Percentiles rank a stretch among this genome's conserved stretches.
Conservation (phyloP, 495 filamentous ascomycete genomes). For the Penicillium argentinense region DNA sequence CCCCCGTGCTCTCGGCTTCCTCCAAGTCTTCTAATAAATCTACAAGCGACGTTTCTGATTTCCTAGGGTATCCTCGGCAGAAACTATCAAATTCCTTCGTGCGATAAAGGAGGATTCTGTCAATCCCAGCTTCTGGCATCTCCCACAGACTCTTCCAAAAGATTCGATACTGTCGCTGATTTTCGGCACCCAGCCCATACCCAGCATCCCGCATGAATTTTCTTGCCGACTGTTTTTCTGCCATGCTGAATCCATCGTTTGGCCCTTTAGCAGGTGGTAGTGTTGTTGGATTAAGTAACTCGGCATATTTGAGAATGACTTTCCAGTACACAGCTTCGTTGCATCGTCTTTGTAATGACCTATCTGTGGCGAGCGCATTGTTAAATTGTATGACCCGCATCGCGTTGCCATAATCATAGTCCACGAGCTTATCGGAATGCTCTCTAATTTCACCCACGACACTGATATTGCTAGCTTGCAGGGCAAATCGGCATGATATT, state of each 20-base stretch:
- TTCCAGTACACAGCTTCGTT: slow-evolving; percentile 19
- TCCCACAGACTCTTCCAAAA: slow-evolving; percentile 22
- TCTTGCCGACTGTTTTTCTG: slow-evolving; percentile 21
- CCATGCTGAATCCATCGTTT: slow-evolving; percentile 19
- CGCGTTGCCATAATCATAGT: slow-evolving; percentile 14
- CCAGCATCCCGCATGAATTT: slow-evolving; percentile 20
- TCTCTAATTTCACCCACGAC: too few species aligned
- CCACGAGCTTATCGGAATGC: slow-evolving; percentile 5
- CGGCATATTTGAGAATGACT: slow-evolving; percentile 21
- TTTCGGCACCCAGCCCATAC: slow-evolving; percentile 15
- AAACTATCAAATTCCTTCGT: slow-evolving; percentile 23
- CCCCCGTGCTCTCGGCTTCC: too few species aligned
- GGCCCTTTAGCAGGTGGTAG: slow-evolving; percentile 20
- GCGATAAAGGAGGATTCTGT: slow-evolving; percentile 19
- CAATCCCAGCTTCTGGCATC: slow-evolving; percentile 16
- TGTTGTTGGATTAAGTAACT: slow-evolving; percentile 13
- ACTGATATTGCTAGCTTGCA: too few species aligned
- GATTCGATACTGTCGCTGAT: slow-evolving; percentile 17
- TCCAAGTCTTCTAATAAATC: too few species aligned
- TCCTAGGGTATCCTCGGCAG: slow-evolving; percentile 13
- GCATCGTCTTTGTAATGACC: slow-evolving; percentile 13
- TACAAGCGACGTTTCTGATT: slow-evolving; percentile 12
- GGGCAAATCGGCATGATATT: too few species aligned
- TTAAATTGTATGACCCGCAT: slow-evolving; percentile 9
- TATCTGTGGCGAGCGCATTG: slow-evolving; percentile 11